Base-by-base conservation (phyloP, 2,329 filamentous ascomycete species). In the Neofusicoccum laricinum region DNA sequence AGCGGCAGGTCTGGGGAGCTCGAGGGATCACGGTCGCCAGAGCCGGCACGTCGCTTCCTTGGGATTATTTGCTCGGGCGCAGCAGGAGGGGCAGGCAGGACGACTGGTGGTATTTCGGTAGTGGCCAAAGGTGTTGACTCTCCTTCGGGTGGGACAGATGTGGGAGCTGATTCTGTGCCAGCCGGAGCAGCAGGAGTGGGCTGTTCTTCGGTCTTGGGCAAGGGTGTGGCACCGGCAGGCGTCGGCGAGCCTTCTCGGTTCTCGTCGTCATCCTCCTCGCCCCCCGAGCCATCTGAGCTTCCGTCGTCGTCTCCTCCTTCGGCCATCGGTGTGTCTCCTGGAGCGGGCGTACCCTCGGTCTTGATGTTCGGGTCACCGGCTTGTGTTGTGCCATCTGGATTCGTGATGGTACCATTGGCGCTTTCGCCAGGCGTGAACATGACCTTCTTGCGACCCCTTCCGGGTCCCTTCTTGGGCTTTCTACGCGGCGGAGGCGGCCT, bases 401-500 rank as follows among this genome's bases (percentile, higher is more conserved):
- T 70, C 65, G 73, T 70, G 17, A 73, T 71, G 50, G 69, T 65
- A 32, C 68, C 76, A 80, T 81, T 45, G 67, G 78, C 75, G 66
- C 82, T 80, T 69, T 80, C 80, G 49, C 77, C 76, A 61, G 65
- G 71, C 62, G 80, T 69, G 81, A 88, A 87, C 66, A 84, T 84
- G 46, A 88, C 85, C 74, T 89, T 92, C 77, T 89, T 91, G 83
- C 90, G 94, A 67, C 91, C 91, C 67, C 92, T 86, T 7, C 92
- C 92, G 40, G 90, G 88, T 0, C 91, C 90, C 53, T 91, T 93
- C 53, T 79, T 81, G 66, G 85, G 82, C 81, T 94, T 96, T 75
- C 91, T 89, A 75, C 92, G 93, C 0, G 91, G 91, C 0, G 90
- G 90, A 32, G 89, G 89, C 0, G 89, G 89, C 66, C 89, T 87